These are phyloP conservation scores for Nicotiana undulata DNA, from an alignment of 257 asterid species.

Conservation along the genomic window DNA sequence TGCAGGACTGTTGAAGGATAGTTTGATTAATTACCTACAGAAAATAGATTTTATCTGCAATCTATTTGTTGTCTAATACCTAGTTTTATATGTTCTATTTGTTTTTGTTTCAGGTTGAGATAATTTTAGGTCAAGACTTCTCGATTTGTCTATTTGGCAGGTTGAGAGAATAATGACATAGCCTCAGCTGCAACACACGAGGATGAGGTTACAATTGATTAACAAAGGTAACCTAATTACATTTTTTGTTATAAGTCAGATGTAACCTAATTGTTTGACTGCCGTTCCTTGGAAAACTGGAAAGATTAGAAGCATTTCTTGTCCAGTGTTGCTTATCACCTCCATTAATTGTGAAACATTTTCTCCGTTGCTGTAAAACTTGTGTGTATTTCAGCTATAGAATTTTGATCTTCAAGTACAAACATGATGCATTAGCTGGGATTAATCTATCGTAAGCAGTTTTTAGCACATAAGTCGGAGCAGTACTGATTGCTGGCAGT, in stretches of 20 bases:
- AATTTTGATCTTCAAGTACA: background rate
- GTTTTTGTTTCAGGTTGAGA: background rate
- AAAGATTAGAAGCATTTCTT: background rate
- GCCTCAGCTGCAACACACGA: background rate
- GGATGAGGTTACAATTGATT: constrained; percentile 2
- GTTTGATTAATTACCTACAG: background rate
- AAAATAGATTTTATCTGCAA: background rate
- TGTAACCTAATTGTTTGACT: background rate
- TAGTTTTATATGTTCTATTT: background rate
- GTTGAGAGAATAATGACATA: constrained; percentile 2
- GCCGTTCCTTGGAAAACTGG: background rate
- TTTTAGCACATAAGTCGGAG: background rate
- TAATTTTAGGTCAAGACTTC: background rate
- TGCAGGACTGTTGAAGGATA: background rate
- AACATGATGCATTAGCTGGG: background rate
- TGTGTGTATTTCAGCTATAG: background rate
- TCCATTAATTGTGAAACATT: background rate
- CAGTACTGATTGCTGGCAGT: background rate
- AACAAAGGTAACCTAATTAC: background rate
- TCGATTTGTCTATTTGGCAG: background rate
- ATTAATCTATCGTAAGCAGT: background rate
- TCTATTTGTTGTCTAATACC: background rate
- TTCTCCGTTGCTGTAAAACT: background rate
- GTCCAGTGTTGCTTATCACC: background rate
- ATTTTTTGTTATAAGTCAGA: background rate